Evolutionary conservation across 306 rosid genomes (phyloP).

Genomic region (Hippophae gyantsensis): DNA sequence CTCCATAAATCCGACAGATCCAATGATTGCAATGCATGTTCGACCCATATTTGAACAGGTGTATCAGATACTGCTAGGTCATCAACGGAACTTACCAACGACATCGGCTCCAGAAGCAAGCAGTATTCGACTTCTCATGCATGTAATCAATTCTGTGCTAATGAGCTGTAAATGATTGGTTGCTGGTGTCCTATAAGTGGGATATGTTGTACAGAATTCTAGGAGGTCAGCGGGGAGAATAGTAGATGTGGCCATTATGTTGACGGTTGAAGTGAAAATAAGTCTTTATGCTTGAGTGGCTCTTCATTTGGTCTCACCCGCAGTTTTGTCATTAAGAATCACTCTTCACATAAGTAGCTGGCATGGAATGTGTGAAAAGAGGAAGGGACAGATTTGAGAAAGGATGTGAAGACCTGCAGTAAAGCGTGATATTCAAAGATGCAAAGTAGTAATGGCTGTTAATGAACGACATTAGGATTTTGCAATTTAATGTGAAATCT

Average conservation of each 20-base stretch:
- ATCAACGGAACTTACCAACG: conserved; percentile 35
- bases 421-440: no score
- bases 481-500: no score
- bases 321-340: no score
- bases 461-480: no score
- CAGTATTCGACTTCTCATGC: conserved; percentile 56
- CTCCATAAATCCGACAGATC: conserved; percentile 47
- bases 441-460: no score
- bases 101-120: conserved; percentile 43
- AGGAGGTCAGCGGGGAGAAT: conserved; percentile 24
- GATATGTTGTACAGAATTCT: conserved; percentile 37
- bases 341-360: no score
- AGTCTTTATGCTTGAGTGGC: no score
- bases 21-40: conserved; percentile 35
- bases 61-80: conserved; percentile 31
- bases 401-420: no score
- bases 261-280: no score
- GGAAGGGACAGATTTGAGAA: no score
- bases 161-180: conserved; percentile 58
- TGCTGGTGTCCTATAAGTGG: conserved; percentile 6
- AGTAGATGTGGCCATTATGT: conserved; percentile 1
- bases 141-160: conserved; percentile 53
- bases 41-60: conserved; percentile 50
- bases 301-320: no score
- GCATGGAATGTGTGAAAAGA: no score